Evolutionary conservation across 768 basidiomycete species (phyloP).

Genomic region (Hemileccinum rubropunctum): DNA sequence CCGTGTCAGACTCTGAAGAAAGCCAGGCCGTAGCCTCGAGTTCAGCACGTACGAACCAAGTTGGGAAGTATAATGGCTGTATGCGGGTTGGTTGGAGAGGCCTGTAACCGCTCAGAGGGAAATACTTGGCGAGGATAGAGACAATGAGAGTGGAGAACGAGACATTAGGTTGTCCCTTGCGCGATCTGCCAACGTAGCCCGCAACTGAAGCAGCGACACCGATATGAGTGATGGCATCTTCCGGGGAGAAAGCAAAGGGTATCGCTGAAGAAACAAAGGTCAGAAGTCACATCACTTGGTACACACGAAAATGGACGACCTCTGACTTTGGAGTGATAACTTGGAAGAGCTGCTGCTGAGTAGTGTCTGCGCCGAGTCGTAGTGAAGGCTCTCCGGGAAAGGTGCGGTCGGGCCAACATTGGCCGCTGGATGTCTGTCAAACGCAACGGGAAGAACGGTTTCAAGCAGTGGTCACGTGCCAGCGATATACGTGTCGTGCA

Average conservation of each 20-base stretch:
- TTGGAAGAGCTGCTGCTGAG: slow-evolving; percentile 11
- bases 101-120: slow-evolving; percentile 39
- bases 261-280: slow-evolving; percentile 37
- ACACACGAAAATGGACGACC: slow-evolving; percentile 22
- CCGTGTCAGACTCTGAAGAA: slow-evolving; percentile 20
- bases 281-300: neutral
- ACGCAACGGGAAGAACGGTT: too few species aligned
- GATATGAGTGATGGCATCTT: slow-evolving; percentile 42
- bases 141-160: slow-evolving; percentile 21
- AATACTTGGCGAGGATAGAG: slow-evolving; percentile 35
- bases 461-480: slow-evolving; percentile 23
- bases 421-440: neutral
- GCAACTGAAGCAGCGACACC: slow-evolving; percentile 35
- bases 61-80: slow-evolving; percentile 57
- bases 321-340: slow-evolving; percentile 40
- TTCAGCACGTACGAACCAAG: slow-evolving; percentile 60
- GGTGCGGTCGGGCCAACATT: slow-evolving; percentile 18
- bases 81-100: slow-evolving; percentile 45
- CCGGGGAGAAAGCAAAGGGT: slow-evolving; percentile 48
- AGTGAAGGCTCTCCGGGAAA: neutral
- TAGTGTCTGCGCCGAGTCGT: slow-evolving; percentile 15
- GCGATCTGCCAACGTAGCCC: slow-evolving; percentile 19
- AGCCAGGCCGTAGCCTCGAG: slow-evolving; percentile 37
- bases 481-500: slow-evolving; percentile 30
- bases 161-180: slow-evolving; percentile 11